Evolutionary conservation across 2,329 filamentous ascomycete genomes (phyloP).

Genomic region (Pestalotiopsis sp.): DNA sequence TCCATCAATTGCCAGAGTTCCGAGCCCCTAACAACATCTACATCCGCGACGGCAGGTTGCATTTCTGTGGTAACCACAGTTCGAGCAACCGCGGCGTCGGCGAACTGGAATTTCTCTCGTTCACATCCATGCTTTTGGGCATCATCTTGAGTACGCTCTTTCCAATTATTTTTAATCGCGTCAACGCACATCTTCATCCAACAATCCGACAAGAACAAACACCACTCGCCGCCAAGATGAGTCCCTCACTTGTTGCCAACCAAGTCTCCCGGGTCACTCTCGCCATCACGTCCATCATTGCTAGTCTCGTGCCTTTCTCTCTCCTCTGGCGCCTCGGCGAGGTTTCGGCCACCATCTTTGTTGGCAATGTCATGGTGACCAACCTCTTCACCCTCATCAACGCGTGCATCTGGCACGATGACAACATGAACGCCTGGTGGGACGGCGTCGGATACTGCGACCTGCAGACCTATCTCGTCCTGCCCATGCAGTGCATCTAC

Average conservation of each 20-base stretch:
- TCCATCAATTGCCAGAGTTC: no score
- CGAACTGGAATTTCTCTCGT: neutral
- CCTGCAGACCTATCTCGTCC: slow-evolving; percentile 41
- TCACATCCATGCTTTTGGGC: neutral
- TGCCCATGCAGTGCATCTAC: slow-evolving; percentile 45
- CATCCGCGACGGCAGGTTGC: neutral
- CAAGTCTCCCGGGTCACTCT: slow-evolving; percentile 51
- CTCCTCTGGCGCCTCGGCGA: slow-evolving; percentile 56
- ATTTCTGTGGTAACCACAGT: neutral
- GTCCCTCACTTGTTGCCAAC: slow-evolving; percentile 37
- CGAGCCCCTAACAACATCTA: no score
- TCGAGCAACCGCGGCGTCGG: neutral
- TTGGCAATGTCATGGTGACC: slow-evolving; percentile 45
- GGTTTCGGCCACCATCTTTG: slow-evolving; percentile 54
- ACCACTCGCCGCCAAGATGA: no score
- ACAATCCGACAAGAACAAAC: neutral
- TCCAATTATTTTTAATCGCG: neutral
- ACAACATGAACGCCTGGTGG: slow-evolving; percentile 55
- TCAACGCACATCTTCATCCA: neutral
- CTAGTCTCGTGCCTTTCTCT: slow-evolving; percentile 53
- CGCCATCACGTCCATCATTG: slow-evolving; percentile 44
- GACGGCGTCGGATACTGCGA: slow-evolving; percentile 58
- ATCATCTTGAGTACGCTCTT: neutral
- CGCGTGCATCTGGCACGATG: slow-evolving; percentile 54
- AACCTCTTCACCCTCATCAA: slow-evolving; percentile 54